Evolutionary conservation across 2,329 filamentous ascomycete species (phyloP), one percentile per base, ranked within the genome.

Genomic region (Aspergillus arachidicola): DNA sequence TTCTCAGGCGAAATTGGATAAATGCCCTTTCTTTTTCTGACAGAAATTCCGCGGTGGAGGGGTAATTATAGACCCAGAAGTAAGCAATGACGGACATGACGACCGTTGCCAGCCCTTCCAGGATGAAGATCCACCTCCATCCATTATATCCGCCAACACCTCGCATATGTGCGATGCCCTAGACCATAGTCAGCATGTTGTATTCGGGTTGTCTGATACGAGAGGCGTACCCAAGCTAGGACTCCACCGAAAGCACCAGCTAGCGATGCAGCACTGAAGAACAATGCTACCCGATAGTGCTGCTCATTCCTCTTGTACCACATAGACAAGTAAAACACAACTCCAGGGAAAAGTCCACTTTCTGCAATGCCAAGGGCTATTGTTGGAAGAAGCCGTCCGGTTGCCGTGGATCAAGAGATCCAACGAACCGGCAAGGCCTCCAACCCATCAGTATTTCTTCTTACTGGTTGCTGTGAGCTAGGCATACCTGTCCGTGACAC

Each of bases 91-190:
- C 28, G 5, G 78, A 75, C 56, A 78, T 74, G 32, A 90, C 86
- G 1, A 93, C 88, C 0, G 89, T 91, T 57, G 92, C 79, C 2
- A 91, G 86, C 4, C 91, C 91, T 58, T 93, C 87, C 81, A 90
- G 79, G 61, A 90, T 84, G 72, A 91, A 91, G 4, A 90, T 82
- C 79, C 88, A 91, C 64, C 86, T 81, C 88, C 88, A 91, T 41
- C 79, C 83, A 28, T 76, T 78, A 48, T 87, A 76, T 0, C 82
- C 82, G 4, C 76, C 80, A 14, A 82, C 76, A 1, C 81, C 80
- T 62, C 80, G 73, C 68, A 84, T 79, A 57, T 82, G 78, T 2
- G 78, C 80, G 54, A 86, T 85, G 2, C 79, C 84, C 74, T 76
- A 38, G 9, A 16, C n/a, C 4, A 36, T 2, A 21, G 72, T 79